Conservation (phyloP, 176 grass and related monocot genomes). For the sorghum (Sorghum bicolor) region DNA sequence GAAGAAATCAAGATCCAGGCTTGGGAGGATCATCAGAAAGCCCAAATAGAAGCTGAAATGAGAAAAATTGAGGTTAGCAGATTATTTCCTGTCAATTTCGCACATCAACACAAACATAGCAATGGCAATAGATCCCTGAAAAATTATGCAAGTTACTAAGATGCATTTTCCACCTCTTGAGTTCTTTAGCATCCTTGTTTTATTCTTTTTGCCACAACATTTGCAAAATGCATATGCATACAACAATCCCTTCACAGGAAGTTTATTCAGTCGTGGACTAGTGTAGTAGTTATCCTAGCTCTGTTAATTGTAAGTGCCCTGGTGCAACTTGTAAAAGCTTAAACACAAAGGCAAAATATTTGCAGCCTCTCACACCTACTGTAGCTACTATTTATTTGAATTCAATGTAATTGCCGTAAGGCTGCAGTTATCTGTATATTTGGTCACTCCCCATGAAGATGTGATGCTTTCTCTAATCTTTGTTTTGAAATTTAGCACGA, state of each 20-base stretch:
- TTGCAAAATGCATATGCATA: background rate
- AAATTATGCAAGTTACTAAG: background rate
- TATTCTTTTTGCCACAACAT: background rate
- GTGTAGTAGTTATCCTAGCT: background rate
- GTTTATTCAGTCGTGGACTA: background rate
- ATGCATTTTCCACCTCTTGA: background rate
- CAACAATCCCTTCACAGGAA: background rate
- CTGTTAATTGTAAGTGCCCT: background rate
- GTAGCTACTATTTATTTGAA: background rate
- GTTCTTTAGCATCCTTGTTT: background rate
- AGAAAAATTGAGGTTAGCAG: conserved; percentile 75
- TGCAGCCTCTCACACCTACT: background rate
- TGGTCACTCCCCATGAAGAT: background rate
- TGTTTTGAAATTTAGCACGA: background rate
- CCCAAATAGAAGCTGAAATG: conserved; percentile 97
- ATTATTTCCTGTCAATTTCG: background rate
- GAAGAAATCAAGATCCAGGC: conserved; percentile 97
- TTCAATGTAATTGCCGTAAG: background rate
- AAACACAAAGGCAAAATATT: background rate
- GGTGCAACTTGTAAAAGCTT: background rate
- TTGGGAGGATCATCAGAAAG: conserved; percentile 99
- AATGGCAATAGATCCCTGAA: background rate
- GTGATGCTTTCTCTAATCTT: background rate
- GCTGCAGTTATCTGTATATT: background rate
- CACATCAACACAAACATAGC: background rate